These are phyloP conservation scores for Skeletonema marinoi DNA, from an alignment of 108 stramenopile genomes.

Conservation along the genomic window DNA sequence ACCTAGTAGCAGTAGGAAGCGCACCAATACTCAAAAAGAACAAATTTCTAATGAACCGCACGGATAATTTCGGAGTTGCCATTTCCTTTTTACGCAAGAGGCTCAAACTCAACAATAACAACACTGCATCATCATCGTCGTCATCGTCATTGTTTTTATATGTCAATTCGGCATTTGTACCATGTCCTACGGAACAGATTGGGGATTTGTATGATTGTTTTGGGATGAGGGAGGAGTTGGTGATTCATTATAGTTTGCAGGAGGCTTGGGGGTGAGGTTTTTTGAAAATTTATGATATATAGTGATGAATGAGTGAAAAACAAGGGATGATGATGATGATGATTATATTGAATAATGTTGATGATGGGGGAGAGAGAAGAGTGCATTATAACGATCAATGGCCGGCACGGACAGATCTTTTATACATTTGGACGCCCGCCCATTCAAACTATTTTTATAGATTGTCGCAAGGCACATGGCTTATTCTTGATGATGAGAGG, in stretches of 20 bases:
- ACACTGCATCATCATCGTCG: not conserved
- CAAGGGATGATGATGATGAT: not conserved
- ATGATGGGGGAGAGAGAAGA: too few species aligned
- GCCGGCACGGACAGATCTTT: too few species aligned
- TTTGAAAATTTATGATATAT: not conserved
- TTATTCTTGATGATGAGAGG: too few species aligned
- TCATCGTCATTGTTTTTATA: conserved; percentile 73
- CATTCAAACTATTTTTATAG: too few species aligned
- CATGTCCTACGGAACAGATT: conserved; percentile 71
- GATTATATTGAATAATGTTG: too few species aligned
- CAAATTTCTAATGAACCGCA: conserved; percentile 75
- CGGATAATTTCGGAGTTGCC: conserved; percentile 72
- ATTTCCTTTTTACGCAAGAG: conserved; percentile 74
- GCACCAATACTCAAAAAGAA: conserved; percentile 88
- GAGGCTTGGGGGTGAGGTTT: conserved; percentile 79
- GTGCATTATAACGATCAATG: too few species aligned
- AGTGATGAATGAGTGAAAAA: not conserved
- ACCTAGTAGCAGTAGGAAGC: conserved; percentile 83
- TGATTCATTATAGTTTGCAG: conserved; percentile 88
- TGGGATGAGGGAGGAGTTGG: conserved; percentile 76
- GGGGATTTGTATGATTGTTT: conserved; percentile 82
- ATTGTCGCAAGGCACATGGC: too few species aligned
- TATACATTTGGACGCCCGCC: too few species aligned
- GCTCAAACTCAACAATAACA: conserved; percentile 44
- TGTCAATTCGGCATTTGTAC: conserved; percentile 77